These are phyloP conservation scores for Choricystis sp. DNA, from an alignment of 139 green algal genomes.

Conservation along the genomic window DNA sequence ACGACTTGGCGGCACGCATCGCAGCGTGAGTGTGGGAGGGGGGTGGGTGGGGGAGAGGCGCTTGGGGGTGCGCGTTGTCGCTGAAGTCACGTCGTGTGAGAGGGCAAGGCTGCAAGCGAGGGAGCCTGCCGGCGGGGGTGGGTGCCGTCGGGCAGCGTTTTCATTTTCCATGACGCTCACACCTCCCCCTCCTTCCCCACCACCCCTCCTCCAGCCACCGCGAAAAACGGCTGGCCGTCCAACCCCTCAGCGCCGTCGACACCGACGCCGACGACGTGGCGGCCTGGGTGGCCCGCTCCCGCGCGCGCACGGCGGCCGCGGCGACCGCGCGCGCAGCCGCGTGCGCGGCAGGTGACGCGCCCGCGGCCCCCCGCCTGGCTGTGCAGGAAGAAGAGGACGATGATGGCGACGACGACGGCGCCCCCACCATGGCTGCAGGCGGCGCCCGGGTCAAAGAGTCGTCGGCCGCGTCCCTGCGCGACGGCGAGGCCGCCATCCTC, in stretches of 20 bases:
- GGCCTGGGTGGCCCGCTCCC: background rate
- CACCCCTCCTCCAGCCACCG: background rate
- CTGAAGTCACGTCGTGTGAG: no score
- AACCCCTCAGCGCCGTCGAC: background rate
- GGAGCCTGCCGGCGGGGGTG: no score
- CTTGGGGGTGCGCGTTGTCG: background rate
- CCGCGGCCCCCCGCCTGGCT: no score
- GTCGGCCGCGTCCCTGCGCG: conserved; percentile 33
- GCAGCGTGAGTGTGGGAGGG: conserved; percentile 15
- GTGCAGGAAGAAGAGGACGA: conserved; percentile 14
- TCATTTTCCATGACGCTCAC: background rate
- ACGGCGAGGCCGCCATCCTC: conserved; percentile 62
- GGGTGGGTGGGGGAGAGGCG: no score
- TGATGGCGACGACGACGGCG: conserved; percentile 21
- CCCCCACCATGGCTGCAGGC: background rate
- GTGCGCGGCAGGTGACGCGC: no score
- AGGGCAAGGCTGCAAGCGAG: no score
- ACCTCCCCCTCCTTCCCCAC: background rate
- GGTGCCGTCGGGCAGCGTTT: background rate
- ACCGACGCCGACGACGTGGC: background rate
- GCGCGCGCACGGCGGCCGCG: no score
- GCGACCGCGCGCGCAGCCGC: background rate
- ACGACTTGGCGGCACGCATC: conserved; percentile 17
- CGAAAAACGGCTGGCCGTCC: background rate
- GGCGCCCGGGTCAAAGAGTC: background rate